These are phyloP conservation scores for Calocybe indica DNA, from an alignment of 768 basidiomycete species.

Conservation along the genomic window DNA sequence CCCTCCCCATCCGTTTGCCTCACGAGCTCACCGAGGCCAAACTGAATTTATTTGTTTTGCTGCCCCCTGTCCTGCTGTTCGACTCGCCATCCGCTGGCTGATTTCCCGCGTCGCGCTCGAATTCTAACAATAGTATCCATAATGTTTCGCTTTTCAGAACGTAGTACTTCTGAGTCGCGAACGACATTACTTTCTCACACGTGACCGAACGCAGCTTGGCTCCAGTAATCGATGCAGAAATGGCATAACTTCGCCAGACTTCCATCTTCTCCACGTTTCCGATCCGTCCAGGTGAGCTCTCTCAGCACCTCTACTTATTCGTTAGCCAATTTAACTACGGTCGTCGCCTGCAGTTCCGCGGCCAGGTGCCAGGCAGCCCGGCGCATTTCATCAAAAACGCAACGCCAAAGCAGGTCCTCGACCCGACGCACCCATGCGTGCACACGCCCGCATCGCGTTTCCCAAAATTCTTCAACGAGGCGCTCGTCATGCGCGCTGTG, in stretches of 20 bases:
- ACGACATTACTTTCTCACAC: background rate
- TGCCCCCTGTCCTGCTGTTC: too few species aligned
- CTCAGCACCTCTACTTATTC: background rate
- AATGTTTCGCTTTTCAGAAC: background rate
- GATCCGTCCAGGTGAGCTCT: constrained; percentile 28
- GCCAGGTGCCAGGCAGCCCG: constrained; percentile 33
- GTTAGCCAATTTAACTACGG: background rate
- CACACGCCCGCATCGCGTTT: constrained; percentile 2
- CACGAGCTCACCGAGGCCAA: too few species aligned
- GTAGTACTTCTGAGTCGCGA: background rate
- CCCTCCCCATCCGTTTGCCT: too few species aligned
- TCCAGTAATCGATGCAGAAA: constrained; percentile 10
- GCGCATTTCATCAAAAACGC: constrained; percentile 8
- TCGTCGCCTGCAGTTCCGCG: constrained; percentile 25
- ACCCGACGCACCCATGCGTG: constrained; percentile 22
- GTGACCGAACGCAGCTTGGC: background rate
- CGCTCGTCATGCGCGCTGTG: constrained; percentile 19
- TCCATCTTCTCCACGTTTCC: constrained; percentile 22
- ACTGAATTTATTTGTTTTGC: too few species aligned
- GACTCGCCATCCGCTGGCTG: too few species aligned
- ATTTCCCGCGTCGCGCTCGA: too few species aligned
- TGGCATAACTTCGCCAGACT: constrained; percentile 28
- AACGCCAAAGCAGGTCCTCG: constrained; percentile 13
- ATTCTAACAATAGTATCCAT: too few species aligned
- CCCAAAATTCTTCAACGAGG: constrained; percentile 7